Percentiles rank a stretch among this genome's conserved stretches.
Conservation (phyloP, 768 basidiomycete species). For the Zangia roseola region DNA sequence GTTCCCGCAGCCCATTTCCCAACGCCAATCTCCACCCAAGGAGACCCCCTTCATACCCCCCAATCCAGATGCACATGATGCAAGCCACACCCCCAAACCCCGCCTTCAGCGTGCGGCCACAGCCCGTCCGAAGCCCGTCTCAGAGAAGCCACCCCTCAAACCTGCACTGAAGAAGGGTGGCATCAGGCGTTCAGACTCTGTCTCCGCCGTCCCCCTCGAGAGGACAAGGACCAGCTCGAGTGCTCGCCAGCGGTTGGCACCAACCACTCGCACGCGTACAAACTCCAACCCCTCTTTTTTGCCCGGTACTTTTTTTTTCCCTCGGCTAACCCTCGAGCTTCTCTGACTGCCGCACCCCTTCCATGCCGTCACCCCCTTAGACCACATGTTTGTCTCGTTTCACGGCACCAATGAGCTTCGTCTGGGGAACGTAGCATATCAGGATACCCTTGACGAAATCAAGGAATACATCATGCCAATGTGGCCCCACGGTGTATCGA, state of each 20-base stretch:
- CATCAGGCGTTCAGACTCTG: constrained; percentile 24
- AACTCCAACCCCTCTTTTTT: constrained; percentile 36
- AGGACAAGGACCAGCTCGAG: constrained; percentile 46
- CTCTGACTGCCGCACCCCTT: constrained; percentile 22
- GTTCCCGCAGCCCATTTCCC: constrained; percentile 27
- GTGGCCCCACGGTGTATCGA: constrained; percentile 66
- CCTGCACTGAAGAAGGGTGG: constrained; percentile 57
- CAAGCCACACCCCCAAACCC: constrained; percentile 26
- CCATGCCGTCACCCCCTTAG: constrained; percentile 38
- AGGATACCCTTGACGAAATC: constrained; percentile 59
- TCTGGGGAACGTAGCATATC: constrained; percentile 43
- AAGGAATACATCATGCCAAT: constrained; percentile 53
- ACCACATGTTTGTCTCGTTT: constrained; percentile 73
- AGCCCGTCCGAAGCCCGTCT: constrained; percentile 19
- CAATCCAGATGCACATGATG: constrained; percentile 18
- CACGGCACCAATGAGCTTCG: constrained; percentile 63
- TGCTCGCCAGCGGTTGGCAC: constrained; percentile 29
- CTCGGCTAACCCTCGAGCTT: constrained; percentile 8
- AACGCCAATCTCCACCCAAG: constrained; percentile 18
- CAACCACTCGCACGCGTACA: constrained; percentile 35
- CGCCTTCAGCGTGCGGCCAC: constrained; percentile 37
- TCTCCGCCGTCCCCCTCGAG: constrained; percentile 27
- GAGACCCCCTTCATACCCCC: constrained; percentile 26
- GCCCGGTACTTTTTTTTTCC: constrained; percentile 23
- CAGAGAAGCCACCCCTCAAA: constrained; percentile 43